Percentiles rank a stretch among this genome's conserved stretches.
Evolutionary conservation across 768 basidiomycete species (phyloP).

Genomic region (Calocybe indica): DNA sequence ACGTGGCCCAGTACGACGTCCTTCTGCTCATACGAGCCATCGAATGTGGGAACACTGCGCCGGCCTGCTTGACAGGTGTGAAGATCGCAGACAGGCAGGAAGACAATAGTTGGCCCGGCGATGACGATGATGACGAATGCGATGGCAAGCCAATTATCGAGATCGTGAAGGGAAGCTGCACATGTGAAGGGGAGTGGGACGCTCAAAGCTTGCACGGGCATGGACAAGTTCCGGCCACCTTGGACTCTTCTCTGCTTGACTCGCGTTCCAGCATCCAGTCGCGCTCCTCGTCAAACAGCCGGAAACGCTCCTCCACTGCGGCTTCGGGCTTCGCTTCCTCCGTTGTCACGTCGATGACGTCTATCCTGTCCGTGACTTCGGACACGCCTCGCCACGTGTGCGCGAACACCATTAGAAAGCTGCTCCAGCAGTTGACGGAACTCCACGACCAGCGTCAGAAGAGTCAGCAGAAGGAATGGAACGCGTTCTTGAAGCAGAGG

Average conservation of each 20-base stretch:
- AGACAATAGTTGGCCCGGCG: conserved; percentile 72
- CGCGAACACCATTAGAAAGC: conserved; percentile 62
- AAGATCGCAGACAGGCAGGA: conserved; percentile 83
- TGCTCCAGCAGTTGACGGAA: conserved; percentile 71
- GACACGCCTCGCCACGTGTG: conserved; percentile 73
- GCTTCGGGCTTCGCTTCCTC: conserved; percentile 14
- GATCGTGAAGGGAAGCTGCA: conserved; percentile 41
- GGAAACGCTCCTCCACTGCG: conserved; percentile 38
- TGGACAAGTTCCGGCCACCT: neutral
- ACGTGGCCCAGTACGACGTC: conserved; percentile 76
- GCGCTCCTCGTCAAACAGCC: conserved; percentile 43
- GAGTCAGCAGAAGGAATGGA: conserved; percentile 76
- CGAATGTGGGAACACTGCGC: conserved; percentile 69
- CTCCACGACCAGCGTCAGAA: conserved; percentile 80
- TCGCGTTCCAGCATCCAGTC: conserved; percentile 34
- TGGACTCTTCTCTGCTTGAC: conserved; percentile 9
- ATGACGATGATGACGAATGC: conserved; percentile 32
- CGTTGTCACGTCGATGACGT: conserved; percentile 29
- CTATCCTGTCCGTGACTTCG: conserved; percentile 54
- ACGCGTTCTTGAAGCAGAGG: conserved; percentile 73
- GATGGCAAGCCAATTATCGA: conserved; percentile 29
- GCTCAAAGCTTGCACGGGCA: neutral
- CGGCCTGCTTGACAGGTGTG: conserved; percentile 81
- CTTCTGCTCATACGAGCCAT: conserved; percentile 68
- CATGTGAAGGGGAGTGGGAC: conserved; percentile 32